A percentile compares a stretch with the other conserved stretches of the same genome.
Conservation (phyloP, 176 grass and related monocot species). For the Oryza australiensis region DNA sequence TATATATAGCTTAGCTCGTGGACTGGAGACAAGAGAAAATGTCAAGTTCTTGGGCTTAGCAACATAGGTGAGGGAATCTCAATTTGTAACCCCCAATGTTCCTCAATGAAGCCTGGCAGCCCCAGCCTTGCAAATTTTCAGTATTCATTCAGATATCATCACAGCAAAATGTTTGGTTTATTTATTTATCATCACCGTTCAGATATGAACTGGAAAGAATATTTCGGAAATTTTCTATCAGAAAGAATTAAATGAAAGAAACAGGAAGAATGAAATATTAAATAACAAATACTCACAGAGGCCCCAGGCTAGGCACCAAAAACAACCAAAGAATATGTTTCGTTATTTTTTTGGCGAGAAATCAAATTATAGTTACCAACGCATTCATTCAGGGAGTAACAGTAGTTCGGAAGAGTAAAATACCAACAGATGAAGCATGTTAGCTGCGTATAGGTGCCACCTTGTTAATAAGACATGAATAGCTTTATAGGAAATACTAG, state of each 20-base stretch:
- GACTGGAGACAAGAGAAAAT: too few relatives aligned
- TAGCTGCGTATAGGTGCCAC: background rate
- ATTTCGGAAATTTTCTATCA: background rate
- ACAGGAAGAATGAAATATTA: background rate
- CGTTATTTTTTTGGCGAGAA: background rate
- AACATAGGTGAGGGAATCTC: too few relatives aligned
- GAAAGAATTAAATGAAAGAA: background rate
- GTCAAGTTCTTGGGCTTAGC: background rate
- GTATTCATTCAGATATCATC: background rate
- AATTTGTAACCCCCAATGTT: too few relatives aligned
- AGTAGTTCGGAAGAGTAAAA: background rate
- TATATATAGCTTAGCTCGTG: background rate
- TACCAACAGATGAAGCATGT: background rate
- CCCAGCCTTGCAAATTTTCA: too few relatives aligned
- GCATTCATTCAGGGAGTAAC: background rate
- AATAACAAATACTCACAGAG: background rate
- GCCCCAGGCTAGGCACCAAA: background rate
- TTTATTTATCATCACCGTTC: background rate
- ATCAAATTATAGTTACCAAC: background rate
- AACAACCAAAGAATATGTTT: background rate
- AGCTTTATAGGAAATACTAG: background rate
- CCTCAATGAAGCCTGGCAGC: too few relatives aligned
- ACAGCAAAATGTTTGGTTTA: background rate
- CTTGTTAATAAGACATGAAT: background rate
- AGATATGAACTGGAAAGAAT: background rate